A percentile compares a stretch with the other conserved stretches of the same genome.
phyloP scores from a whole-genome alignment of 139 green algal species.

The Haematococcus lacustris region DNA sequence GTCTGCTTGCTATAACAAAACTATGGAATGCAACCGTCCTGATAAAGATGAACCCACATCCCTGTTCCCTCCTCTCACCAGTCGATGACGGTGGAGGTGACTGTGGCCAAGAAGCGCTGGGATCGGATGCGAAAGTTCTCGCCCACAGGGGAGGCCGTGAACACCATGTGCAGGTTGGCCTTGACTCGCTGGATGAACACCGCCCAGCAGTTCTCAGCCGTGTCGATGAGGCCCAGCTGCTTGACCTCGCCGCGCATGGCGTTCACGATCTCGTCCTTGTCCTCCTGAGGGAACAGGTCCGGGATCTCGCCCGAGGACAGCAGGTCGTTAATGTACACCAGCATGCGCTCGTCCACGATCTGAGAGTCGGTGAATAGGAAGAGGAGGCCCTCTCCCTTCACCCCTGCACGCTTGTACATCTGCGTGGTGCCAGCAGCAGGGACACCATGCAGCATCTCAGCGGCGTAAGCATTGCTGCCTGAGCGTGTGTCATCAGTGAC shows the following conservation, averaged over 20 bases:
- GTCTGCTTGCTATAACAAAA: no score
- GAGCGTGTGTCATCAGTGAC: no score
- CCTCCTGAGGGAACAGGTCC: constrained; percentile 78
- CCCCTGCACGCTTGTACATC: constrained; percentile 76
- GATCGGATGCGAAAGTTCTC: constrained; percentile 78
- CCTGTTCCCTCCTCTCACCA: no score
- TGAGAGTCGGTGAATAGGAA: constrained; percentile 81
- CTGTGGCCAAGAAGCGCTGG: constrained; percentile 81
- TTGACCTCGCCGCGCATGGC: constrained; percentile 76
- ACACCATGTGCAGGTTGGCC: constrained; percentile 80
- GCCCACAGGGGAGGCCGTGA: constrained; percentile 79
- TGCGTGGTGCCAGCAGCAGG: no score
- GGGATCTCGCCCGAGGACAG: constrained; percentile 78
- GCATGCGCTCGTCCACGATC: constrained; percentile 80
- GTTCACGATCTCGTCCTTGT: constrained; percentile 85
- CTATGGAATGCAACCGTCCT: no score
- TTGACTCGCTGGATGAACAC: constrained; percentile 69
- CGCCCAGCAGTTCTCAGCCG: constrained; percentile 74
- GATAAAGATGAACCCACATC: no score
- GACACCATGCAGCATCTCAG: no score
- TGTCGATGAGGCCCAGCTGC: constrained; percentile 68
- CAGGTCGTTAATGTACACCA: constrained; percentile 86
- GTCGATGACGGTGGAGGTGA: constrained; percentile 85
- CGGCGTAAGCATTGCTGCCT: no score
- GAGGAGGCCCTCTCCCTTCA: constrained; percentile 80